Base-by-base conservation (phyloP, 305 asterid genomes). In the Fraxinus albicans region DNA sequence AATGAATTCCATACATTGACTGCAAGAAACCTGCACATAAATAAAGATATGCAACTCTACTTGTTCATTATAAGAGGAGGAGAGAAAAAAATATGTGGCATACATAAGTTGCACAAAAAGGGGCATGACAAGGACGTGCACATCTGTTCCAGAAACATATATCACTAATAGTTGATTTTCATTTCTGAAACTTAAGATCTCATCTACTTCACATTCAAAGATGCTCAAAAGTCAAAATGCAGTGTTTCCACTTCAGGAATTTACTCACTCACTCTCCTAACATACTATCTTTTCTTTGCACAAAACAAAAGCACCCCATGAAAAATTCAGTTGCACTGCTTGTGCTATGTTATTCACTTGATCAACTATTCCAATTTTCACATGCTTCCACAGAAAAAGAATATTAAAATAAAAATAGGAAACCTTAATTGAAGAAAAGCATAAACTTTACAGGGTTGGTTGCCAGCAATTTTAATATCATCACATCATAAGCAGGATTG, bases 21-120 rank as follows among this genome's bases (percentile, higher is more conserved):
- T 93, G 94, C 85, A 93, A 87, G 85, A 94, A 91, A 72, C 97
- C 97, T 93, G 85, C 80, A 81, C 50, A 75, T 15, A 73, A 12
- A 81, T 70, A 78, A 44, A 75, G 76, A 78, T 7, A 47, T n/a
- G 35, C 50, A n/a, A 63, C 17, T 73, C 44, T 70, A 40, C n/a
- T 15, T 4, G 31, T 23, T 67, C 19, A 67, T 67, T 9, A 33
- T 67, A 12, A 67, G 74, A 36, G 27, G 53, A 10, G 4, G 55
- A 42, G 35, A 65, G 8, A 73, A 36, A 60, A 76, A 29, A 25
- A 73, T 9, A 42, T 55, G 38, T 9, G 77, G 23, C 6, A 29
- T 21, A 77, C 21, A 42, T 15, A 77, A 31, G 73, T 31, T 58
- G 79, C 42, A 69, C 58, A 77, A 77, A 50, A 67, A 10, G 38